Evolutionary conservation across 306 rosid genomes (phyloP), one percentile per base, ranked within the genome.

Genomic region (Cotoneaster glaucophyllus): DNA sequence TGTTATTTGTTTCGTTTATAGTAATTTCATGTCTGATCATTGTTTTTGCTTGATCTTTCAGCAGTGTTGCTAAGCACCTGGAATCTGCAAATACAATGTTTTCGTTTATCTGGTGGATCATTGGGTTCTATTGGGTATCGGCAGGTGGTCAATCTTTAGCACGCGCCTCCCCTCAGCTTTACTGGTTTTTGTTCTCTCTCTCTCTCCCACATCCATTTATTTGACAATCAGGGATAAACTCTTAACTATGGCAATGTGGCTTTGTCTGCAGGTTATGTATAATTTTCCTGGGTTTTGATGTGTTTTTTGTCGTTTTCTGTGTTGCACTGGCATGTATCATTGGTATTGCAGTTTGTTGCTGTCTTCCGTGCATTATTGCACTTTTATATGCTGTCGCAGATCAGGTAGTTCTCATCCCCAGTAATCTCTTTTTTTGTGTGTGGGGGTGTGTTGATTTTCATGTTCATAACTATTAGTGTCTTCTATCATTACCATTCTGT

Each of bases 71-170:
- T 26, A 95, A 95, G 85, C 95, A 95, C 85, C 83, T 95, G 63
- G 97, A 95, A 83, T 92, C 97, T 45, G 97, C 98, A 67, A 94
- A 90, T 81, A 92, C 98, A 18, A 87, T 92, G 96, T 95, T 95
- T 85, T 95, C 98, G 62, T 95, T 95, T 78, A 82, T 92, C 84
- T 95, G 98, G 98, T 92, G 98, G 98, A 95, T 95, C 79, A 86
- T 95, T 64, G 98, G 98, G 62, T 95, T 95, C 87, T 95, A 90
- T 86, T 95, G 98, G 98, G 93, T 92, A 80, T 95, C 98, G 39
- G 92, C 96, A 1, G 96, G 96, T 64, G 90, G 95, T 68, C 96
- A 89, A 82, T 15, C 77, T 71, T 85, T 92, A 82, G 92, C 93
- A 39, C 87, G 43, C 15, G 85, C 71, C 71, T 90, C 98, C 44